Evolutionary conservation across 768 basidiomycete species (phyloP), one percentile per base, ranked within the genome.

Genomic region (Filobasidium floriforme): DNA sequence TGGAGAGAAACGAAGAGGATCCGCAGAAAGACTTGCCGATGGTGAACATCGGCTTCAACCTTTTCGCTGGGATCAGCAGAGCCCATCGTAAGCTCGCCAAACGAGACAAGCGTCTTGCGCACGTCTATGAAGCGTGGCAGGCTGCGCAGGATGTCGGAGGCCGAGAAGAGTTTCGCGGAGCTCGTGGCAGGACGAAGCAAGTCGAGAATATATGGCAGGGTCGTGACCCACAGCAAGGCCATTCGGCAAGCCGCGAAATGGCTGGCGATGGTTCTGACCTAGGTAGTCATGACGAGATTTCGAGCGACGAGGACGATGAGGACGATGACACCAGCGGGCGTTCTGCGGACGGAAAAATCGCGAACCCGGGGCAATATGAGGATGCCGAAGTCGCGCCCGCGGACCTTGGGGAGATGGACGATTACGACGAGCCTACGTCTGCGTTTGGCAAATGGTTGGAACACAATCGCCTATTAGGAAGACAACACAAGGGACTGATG

Each of bases 401-500:
- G 11, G 46, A 49, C 3, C 11, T 29, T n/a, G 41, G 41, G 11
- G 61, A 54, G 28, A 26, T 18, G 29, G 62, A 63, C 12, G 54
- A 51, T 12, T 63, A 62, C 46, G 68, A 65, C 54, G 69, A 43
- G 40, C 41, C 59, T 37, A 52, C 19, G 41, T 67, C 67, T 29
- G 41, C 69, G 15, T 69, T 72, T 60, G 61, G 67, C 14, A 70
- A 72, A 41, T 65, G 72, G 51, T 68, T 69, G 55, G 72, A 73
- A 7, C 75, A 78, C 69, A 60, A 64, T 1, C 67, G 74, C 32
- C 73, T 76, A 52, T 62, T 78, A 29, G 75, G 76, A 69, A 75
- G 80, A 57, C 83, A 85, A 70, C 83, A 88, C 72, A 82, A 84
- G 5, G 86, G 86, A 1, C 74, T 88, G 59, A 85, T 87, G 84